Percentiles rank a stretch among this genome's conserved stretches.
Conservation (phyloP, 169 alveolate species). For the Theileria equi region DNA sequence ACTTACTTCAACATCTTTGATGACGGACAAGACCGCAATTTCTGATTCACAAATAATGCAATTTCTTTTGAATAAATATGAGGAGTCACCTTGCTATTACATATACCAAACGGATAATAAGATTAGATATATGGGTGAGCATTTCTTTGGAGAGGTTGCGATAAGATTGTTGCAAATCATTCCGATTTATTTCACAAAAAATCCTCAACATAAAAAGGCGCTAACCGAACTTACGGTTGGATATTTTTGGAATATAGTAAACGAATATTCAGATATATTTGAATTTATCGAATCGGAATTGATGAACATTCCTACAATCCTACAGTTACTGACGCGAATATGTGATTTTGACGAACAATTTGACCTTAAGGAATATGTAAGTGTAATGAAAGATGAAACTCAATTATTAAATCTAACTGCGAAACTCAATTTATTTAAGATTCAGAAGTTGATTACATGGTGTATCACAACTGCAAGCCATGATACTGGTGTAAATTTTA, state of each 20-base stretch:
- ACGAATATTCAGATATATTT: neutral
- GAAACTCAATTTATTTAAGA: constrained; percentile 35
- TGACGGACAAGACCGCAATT: constrained; percentile 10
- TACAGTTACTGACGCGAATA: constrained; percentile 9
- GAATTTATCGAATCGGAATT: constrained; percentile 5
- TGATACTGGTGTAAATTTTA: neutral
- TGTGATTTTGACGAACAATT: constrained; percentile 10
- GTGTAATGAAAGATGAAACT: neutral
- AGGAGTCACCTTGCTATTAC: constrained; percentile 12
- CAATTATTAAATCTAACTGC: neutral
- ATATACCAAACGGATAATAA: neutral
- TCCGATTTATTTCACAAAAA: constrained; percentile 7
- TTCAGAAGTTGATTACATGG: constrained; percentile 9
- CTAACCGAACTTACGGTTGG: neutral
- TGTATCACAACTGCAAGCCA: constrained; percentile 13
- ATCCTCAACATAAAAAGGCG: neutral
- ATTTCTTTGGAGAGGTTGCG: constrained; percentile 9
- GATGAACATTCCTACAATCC: neutral
- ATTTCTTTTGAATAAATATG: constrained; percentile 5
- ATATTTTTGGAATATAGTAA: constrained; percentile 10
- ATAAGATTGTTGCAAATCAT: neutral
- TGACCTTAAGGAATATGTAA: constrained; percentile 10
- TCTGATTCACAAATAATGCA: constrained; percentile 16
- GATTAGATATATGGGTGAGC: neutral
- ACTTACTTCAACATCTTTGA: neutral